Conservation (phyloP, 176 grass and related monocot species). For the Olyra latifolia region DNA sequence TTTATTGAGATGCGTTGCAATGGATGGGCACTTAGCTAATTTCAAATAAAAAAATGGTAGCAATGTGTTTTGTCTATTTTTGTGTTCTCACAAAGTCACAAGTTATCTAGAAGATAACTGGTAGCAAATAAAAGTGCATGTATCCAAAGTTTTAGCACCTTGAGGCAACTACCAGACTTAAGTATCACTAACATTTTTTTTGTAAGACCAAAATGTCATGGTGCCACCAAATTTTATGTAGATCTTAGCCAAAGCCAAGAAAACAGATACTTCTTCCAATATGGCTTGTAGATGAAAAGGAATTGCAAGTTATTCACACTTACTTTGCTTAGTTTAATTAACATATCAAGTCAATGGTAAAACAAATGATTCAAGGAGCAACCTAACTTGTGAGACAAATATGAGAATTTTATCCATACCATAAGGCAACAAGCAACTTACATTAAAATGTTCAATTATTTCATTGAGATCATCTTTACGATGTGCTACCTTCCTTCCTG, state of each 20-base stretch:
- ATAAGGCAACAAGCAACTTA: conserved; percentile 53
- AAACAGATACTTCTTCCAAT: neutral
- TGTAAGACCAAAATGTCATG: no score
- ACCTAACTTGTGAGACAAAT: neutral
- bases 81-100: no score
- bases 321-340: neutral
- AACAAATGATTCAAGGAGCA: conserved; percentile 6
- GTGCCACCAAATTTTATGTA: neutral
- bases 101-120: no score
- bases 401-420: neutral
- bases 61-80: no score
- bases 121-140: no score
- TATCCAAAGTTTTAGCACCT: no score
- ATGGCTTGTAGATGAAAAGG: neutral
- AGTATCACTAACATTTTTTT: neutral
- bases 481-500: conserved; percentile 80
- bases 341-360: neutral
- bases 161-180: no score
- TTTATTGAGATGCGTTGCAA: no score
- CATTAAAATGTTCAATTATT: conserved; percentile 88
- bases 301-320: neutral
- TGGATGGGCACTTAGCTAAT: no score
- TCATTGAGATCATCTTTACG: conserved; percentile 81
- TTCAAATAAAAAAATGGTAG: no score
- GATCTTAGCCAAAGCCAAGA: neutral